Evolutionary conservation across 805 yeast genomes (phyloP).

Genomic region (Torulaspora franciscae): DNA sequence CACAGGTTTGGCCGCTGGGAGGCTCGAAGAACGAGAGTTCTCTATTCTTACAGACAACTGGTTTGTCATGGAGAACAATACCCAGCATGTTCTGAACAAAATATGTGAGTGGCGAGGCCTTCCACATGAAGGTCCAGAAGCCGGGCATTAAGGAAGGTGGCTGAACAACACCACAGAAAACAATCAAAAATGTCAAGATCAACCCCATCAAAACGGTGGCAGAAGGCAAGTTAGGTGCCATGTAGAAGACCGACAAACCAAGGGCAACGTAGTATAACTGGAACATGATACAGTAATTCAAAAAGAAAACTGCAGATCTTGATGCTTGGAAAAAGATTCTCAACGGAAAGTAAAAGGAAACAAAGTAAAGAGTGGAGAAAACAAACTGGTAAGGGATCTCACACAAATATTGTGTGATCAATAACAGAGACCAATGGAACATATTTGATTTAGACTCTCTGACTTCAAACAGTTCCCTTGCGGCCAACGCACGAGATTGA

Average conservation of each 20-base stretch:
- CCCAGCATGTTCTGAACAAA: constrained; percentile 54
- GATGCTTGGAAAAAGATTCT: constrained; percentile 40
- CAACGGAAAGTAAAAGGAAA: constrained; percentile 49
- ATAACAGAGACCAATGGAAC: constrained; percentile 62
- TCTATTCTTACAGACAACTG: constrained; percentile 43
- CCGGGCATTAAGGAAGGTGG: constrained; percentile 58
- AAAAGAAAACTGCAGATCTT: constrained; percentile 45
- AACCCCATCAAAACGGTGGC: constrained; percentile 58
- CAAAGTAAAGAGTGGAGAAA: constrained; percentile 48
- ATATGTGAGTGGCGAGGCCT: constrained; percentile 67
- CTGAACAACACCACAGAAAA: constrained; percentile 69
- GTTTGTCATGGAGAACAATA: constrained; percentile 45
- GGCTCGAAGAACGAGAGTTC: constrained; percentile 52
- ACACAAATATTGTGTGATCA: constrained; percentile 48
- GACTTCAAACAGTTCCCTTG: constrained; percentile 62
- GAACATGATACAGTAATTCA: constrained; percentile 43
- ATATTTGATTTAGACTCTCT: constrained; percentile 69
- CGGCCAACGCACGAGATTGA: constrained; percentile 51
- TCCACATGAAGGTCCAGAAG: constrained; percentile 83
- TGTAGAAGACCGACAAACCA: constrained; percentile 50
- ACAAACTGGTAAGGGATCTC: constrained; percentile 58
- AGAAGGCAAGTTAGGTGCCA: constrained; percentile 61
- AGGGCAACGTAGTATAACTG: constrained; percentile 45
- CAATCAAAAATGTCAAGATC: constrained; percentile 51
- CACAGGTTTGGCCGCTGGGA: constrained; percentile 62